These are phyloP conservation scores for Auricularia cornea DNA, from an alignment of 768 basidiomycete genomes.

Conservation along the genomic window DNA sequence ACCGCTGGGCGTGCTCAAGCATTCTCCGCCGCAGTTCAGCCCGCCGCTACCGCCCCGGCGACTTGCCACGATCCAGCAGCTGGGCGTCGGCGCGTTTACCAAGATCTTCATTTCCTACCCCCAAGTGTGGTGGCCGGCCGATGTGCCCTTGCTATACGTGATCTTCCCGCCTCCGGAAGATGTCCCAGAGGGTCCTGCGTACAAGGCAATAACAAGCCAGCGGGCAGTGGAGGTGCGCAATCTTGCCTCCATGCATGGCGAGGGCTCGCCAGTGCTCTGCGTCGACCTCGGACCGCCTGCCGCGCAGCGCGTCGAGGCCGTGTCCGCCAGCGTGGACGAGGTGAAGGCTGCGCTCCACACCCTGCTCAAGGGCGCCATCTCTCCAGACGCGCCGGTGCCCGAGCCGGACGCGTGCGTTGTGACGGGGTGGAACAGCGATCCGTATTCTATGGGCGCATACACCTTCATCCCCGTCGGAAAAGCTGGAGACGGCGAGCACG, in stretches of 20 bases:
- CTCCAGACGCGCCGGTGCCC: background rate
- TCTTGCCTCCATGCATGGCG: slow-evolving; percentile 5
- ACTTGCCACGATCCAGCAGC: slow-evolving; percentile 8
- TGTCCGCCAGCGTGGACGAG: slow-evolving; percentile 1
- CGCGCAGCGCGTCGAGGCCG: slow-evolving; percentile 3
- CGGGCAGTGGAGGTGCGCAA: slow-evolving; percentile 9
- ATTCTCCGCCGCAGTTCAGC: slow-evolving; percentile 8
- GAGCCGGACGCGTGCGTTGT: slow-evolving; percentile 14
- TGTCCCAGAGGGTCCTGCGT: background rate
- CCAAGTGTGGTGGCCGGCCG: slow-evolving; percentile 17
- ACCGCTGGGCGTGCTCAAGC: slow-evolving; percentile 18
- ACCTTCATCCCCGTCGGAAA: slow-evolving; percentile 20
- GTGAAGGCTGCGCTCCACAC: slow-evolving; percentile 8
- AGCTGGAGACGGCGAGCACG: slow-evolving; percentile 10
- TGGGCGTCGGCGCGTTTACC: slow-evolving; percentile 17
- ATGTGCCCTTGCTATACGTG: background rate
- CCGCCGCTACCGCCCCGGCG: slow-evolving; percentile 15
- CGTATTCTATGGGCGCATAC: slow-evolving; percentile 26
- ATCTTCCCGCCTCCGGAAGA: slow-evolving; percentile 1
- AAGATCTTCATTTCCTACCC: slow-evolving; percentile 20
- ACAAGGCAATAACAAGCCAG: slow-evolving; percentile 6
- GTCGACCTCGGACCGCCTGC: slow-evolving; percentile 15
- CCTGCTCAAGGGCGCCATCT: slow-evolving; percentile 9
- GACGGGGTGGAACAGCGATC: slow-evolving; percentile 26
- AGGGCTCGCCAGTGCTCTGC: slow-evolving; percentile 13